A percentile compares a stretch with the other conserved stretches of the same genome.
Conservation (phyloP, 805 yeast genomes). For the Tetrapisispora fleetii region DNA sequence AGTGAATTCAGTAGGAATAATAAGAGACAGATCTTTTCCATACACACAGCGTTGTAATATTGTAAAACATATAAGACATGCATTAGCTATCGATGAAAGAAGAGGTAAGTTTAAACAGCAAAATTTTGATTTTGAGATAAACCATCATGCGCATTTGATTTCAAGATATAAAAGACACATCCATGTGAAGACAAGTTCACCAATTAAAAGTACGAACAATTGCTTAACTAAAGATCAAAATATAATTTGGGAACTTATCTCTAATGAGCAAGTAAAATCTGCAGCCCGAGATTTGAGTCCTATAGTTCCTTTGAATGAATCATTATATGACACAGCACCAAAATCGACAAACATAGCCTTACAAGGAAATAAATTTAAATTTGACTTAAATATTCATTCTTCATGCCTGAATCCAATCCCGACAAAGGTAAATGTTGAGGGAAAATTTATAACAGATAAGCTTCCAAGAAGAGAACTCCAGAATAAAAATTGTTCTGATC, state of each 20-base stretch:
- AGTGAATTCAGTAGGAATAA: slow-evolving; percentile 53
- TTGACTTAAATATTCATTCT: neutral
- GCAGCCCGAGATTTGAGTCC: neutral
- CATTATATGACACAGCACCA: neutral
- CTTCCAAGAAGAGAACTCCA: neutral
- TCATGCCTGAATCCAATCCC: neutral
- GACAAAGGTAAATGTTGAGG: neutral
- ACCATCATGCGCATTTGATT: slow-evolving; percentile 25
- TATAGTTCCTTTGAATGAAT: neutral
- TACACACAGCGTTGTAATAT: slow-evolving; percentile 40
- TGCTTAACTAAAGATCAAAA: neutral
- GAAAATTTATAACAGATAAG: neutral
- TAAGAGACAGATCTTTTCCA: slow-evolving; percentile 51
- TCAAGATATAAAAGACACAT: neutral
- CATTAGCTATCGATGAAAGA: slow-evolving; percentile 58
- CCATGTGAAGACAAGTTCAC: slow-evolving; percentile 5
- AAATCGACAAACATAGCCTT: too few species aligned
- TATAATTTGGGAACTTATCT: neutral
- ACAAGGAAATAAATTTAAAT: neutral
- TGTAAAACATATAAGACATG: slow-evolving; percentile 56
- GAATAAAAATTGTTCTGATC: slow-evolving; percentile 11
- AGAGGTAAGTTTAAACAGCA: slow-evolving; percentile 54
- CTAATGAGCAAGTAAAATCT: neutral
- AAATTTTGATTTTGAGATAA: slow-evolving; percentile 37
- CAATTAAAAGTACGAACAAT: neutral